Percentiles rank a stretch among this genome's conserved stretches.
Evolutionary conservation across 768 basidiomycete species (phyloP).

Genomic region (Glaciozyma antarctica): DNA sequence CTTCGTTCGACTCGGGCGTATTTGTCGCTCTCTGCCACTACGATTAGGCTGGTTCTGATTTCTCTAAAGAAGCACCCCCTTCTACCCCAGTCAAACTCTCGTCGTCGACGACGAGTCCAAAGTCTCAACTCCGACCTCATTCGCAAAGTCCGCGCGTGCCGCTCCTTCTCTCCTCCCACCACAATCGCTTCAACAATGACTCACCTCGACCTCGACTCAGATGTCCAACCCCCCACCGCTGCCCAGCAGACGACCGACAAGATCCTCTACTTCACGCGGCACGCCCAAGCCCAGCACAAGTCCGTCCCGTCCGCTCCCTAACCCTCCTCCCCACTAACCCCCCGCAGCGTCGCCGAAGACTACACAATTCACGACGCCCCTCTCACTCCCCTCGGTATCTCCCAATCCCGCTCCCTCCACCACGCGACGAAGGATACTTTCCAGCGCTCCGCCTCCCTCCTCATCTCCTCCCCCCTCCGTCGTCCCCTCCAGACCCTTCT

Average conservation of each 20-base stretch:
- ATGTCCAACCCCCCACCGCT: background rate
- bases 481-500: slow-evolving; percentile 2
- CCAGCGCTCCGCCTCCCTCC: background rate
- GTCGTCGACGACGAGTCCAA: too few relatives aligned
- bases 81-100: too few relatives aligned
- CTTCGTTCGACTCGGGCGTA: too few relatives aligned
- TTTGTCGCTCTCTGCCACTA: too few relatives aligned
- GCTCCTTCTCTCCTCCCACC: too few relatives aligned
- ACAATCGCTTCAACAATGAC: background rate
- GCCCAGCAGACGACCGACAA: background rate
- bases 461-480: slow-evolving; percentile 31
- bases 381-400: slow-evolving; percentile 36
- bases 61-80: too few relatives aligned
- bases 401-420: slow-evolving; percentile 35
- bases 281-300: background rate
- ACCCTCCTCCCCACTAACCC: background rate
- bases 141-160: too few relatives aligned
- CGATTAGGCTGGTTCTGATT: too few relatives aligned
- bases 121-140: too few relatives aligned
- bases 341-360: background rate
- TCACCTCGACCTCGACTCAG: background rate
- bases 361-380: slow-evolving; percentile 36
- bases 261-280: background rate
- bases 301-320: background rate
- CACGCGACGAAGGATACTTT: slow-evolving; percentile 3